These are phyloP conservation scores for Pichiaceae sp. DNA, from an alignment of 1,139 yeast genomes.

Conservation along the genomic window DNA sequence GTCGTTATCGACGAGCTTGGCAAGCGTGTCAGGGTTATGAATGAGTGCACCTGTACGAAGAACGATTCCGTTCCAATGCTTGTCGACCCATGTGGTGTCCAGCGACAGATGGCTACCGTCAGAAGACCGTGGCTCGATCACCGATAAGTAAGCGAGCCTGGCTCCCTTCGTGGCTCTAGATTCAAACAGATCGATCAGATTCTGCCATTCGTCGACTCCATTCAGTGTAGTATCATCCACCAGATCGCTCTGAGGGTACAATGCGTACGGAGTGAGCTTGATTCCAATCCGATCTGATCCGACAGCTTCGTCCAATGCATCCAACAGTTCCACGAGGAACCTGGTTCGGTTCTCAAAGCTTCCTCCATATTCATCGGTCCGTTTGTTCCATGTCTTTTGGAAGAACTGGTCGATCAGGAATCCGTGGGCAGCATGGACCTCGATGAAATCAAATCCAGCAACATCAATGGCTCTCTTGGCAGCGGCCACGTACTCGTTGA, in stretches of 20 bases:
- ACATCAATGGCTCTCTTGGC: slow-evolving; percentile 38
- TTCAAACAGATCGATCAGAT: slow-evolving; percentile 30
- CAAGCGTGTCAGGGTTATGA: slow-evolving; percentile 3
- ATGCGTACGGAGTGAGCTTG: slow-evolving; percentile 54
- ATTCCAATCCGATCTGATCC: slow-evolving; percentile 36
- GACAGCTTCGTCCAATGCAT: slow-evolving; percentile 25
- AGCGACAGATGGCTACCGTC: slow-evolving; percentile 3
- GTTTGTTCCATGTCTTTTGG: slow-evolving; percentile 29
- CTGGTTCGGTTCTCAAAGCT: slow-evolving; percentile 33
- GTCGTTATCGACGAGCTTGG: slow-evolving; percentile 7
- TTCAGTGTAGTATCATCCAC: slow-evolving; percentile 28
- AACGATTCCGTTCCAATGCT: slow-evolving; percentile 1
- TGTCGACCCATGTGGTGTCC: neutral
- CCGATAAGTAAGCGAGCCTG: slow-evolving; percentile 31
- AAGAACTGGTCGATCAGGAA: slow-evolving; percentile 35
- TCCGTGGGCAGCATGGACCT: slow-evolving; percentile 47
- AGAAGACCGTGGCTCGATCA: slow-evolving; percentile 30
- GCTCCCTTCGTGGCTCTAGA: slow-evolving; percentile 31
- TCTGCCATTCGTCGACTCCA: slow-evolving; percentile 30
- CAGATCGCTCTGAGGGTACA: slow-evolving; percentile 27
- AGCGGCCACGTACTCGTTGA: slow-evolving; percentile 32
- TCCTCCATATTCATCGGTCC: slow-evolving; percentile 50
- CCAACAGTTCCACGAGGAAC: slow-evolving; percentile 29
- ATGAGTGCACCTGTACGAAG: slow-evolving; percentile 8
- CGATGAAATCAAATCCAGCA: slow-evolving; percentile 41